Evolutionary conservation across 805 yeast species (phyloP), one percentile per base, ranked within the genome.

Genomic region (Barnettozyma wickerhamii): DNA sequence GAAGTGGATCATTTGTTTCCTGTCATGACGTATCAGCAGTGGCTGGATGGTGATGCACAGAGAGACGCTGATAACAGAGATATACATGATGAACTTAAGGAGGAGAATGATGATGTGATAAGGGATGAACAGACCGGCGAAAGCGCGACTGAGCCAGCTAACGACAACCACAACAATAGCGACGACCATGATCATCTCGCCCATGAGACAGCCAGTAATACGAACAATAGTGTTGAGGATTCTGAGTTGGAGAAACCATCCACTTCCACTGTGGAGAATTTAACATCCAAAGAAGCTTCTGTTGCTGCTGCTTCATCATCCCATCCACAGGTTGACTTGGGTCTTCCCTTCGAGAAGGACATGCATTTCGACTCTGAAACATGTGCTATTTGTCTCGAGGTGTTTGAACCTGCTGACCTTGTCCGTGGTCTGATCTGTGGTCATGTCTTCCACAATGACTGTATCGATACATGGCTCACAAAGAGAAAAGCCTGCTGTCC

Each of bases 391-490:
- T 85, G 95, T 59, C 68, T 86, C 27, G 95, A 85, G 30, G 59
- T 65, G 5, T 69, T 82, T 40, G 83, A 77, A 47, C 73, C 73
- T 37, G 79, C 72, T 12, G 87, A 83, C 38, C 56, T 60, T 1
- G 87, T 86, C 2, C 74, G 95, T 37, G 87, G 87, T 0, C 68
- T 87, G 33, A 66, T 84, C 10, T 86, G 95, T 63, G 88, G 89
- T 4, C 95, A 86, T 60, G 88, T 82, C 3, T 86, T 80, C 71
- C 95, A 86, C 55, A 69, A 80, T 18, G 81, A 73, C 14, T 86
- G 95, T 61, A 71, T 87, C 39, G 88, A 82, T 48, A 90, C 90
- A 2, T 86, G 95, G 95, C 65, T 86, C 35, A 79, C 77, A 3
- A 74, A 75, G 47, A 67, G 91, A 49, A 72, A 83, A 35, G 90